These are phyloP conservation scores for Balakata baccata DNA, from an alignment of 345 rosid species.

Conservation along the genomic window DNA sequence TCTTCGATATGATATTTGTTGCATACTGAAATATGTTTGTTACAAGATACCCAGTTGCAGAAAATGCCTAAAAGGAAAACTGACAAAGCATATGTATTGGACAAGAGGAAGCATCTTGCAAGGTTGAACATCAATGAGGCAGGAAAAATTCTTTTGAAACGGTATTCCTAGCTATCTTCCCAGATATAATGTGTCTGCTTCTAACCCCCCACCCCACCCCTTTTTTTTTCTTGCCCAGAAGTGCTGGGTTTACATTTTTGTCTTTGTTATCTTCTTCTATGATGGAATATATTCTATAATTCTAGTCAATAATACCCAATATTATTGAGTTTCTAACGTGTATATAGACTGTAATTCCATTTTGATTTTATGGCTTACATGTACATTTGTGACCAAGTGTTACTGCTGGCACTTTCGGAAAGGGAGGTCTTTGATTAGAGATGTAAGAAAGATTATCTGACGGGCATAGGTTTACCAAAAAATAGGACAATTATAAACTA, in stretches of 20 bases:
- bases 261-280: background rate
- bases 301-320: background rate
- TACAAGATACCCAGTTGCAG: conserved; percentile 95
- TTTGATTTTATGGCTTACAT: background rate
- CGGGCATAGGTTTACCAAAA: background rate
- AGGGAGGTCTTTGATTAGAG: background rate
- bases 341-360: background rate
- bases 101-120: conserved; percentile 90
- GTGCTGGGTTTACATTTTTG: background rate
- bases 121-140: conserved; percentile 68
- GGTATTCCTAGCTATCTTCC: conserved; percentile 36
- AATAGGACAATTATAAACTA: background rate
- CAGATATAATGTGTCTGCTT: background rate
- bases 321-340: background rate
- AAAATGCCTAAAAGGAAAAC: conserved; percentile 96
- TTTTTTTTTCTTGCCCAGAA: background rate
- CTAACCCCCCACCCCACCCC: background rate
- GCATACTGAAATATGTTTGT: conserved; percentile 37
- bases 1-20: background rate
- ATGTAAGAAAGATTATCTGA: background rate
- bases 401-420: background rate
- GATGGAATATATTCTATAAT: background rate
- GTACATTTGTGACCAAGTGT: background rate
- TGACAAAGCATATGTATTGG: conserved; percentile 79
- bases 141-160: conserved; percentile 80